A percentile compares a stretch with the other conserved stretches of the same genome.
Evolutionary conservation across 257 asterid species (phyloP).

Genomic region (Nyctanthes arbortristis): DNA sequence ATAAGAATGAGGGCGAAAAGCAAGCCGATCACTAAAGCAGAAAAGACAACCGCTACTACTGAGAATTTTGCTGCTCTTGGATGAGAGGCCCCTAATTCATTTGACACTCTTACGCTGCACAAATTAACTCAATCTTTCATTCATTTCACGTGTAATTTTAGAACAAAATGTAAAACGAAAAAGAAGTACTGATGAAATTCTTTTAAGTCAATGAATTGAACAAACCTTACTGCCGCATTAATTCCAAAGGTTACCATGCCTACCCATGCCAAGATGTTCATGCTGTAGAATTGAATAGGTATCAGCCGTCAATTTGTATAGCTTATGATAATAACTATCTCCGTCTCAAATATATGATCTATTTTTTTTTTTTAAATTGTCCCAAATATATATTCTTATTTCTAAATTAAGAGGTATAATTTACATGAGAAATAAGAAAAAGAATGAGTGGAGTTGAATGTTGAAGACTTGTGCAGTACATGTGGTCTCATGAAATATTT

Average conservation of each 20-base stretch:
- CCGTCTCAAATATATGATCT: no score
- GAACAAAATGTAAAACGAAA: neutral
- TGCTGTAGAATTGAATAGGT: constrained; percentile 29
- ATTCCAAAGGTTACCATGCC: constrained; percentile 47
- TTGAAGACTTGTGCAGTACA: no score
- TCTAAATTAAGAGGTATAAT: no score
- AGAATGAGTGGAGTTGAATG: no score
- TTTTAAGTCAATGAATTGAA: neutral
- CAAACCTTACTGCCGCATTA: constrained; percentile 55
- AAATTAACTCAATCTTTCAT: neutral
- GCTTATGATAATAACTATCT: no score
- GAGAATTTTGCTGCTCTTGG: constrained; percentile 71
- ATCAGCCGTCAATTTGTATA: no score
- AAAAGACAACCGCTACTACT: constrained; percentile 49
- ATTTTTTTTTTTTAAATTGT: no score
- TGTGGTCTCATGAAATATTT: no score
- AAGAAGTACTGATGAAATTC: neutral
- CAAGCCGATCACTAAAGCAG: constrained; percentile 46
- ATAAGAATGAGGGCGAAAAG: constrained; percentile 37
- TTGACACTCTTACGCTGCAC: constrained; percentile 57
- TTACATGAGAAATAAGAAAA: no score
- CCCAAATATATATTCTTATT: no score
- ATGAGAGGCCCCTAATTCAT: constrained; percentile 69
- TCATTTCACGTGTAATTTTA: no score
- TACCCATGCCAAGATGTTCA: constrained; percentile 50